Evolutionary conservation across 768 basidiomycete genomes (phyloP).

Genomic region (Zangia roseola): DNA sequence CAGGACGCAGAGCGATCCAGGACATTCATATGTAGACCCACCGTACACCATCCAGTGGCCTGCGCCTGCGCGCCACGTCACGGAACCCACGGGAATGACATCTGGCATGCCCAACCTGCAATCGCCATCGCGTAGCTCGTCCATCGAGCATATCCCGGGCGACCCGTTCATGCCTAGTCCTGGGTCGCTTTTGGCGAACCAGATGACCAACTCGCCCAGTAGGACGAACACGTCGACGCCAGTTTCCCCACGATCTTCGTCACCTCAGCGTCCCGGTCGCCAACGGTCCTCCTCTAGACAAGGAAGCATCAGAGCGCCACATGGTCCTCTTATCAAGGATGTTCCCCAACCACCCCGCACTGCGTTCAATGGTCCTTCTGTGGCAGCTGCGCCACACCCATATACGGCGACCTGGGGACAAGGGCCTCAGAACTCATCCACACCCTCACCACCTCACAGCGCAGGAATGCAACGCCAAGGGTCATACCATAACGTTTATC

Average conservation of each 20-base stretch:
- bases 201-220: slow-evolving; percentile 2
- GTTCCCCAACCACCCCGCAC: slow-evolving; percentile 21
- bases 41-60: slow-evolving; percentile 28
- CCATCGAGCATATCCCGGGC: slow-evolving; percentile 15
- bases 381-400: slow-evolving; percentile 16
- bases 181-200: slow-evolving; percentile 10
- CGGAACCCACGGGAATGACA: slow-evolving; percentile 12
- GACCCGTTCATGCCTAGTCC: slow-evolving; percentile 12
- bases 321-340: slow-evolving; percentile 14
- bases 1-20: slow-evolving; percentile 25
- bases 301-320: slow-evolving; percentile 16
- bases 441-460: slow-evolving; percentile 5
- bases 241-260: slow-evolving; percentile 14
- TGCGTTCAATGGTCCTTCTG: slow-evolving; percentile 9
- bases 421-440: slow-evolving; percentile 5
- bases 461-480: slow-evolving; percentile 18
- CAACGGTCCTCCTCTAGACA: slow-evolving; percentile 20
- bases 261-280: slow-evolving; percentile 17
- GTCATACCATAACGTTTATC: slow-evolving; percentile 14
- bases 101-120: neutral
- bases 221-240: slow-evolving; percentile 13
- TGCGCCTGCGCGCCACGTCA: slow-evolving; percentile 22
- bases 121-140: slow-evolving; percentile 22
- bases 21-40: slow-evolving; percentile 15
- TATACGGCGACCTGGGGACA: slow-evolving; percentile 7